phyloP scores from a whole-genome alignment of 176 grass and related monocot genomes.

The Pharus latifolius region DNA sequence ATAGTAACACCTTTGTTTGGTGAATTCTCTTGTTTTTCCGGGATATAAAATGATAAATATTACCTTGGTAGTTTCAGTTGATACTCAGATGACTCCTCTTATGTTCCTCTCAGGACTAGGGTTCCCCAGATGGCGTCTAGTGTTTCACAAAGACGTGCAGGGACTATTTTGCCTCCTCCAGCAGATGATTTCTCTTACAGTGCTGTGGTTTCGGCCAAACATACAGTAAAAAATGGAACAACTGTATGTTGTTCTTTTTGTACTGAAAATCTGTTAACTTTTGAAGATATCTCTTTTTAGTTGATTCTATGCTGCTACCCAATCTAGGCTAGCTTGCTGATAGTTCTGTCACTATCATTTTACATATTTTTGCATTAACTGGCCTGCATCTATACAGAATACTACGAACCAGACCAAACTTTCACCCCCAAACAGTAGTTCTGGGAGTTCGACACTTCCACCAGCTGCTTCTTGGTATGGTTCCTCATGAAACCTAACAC shows the following conservation, averaged over 20 bases:
- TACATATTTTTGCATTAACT: conserved; percentile 14
- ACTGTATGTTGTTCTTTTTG: conserved; percentile 37
- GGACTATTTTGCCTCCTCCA: conserved; percentile 73
- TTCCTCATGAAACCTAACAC: background rate
- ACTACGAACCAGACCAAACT: conserved; percentile 47
- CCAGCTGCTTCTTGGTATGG: conserved; percentile 72
- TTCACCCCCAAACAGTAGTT: conserved; percentile 61
- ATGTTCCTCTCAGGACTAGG: conserved; percentile 62
- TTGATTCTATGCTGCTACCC: background rate
- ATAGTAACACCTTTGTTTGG: background rate
- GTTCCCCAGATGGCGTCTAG: conserved; percentile 77
- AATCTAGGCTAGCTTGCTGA: background rate
- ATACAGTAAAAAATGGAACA: conserved; percentile 50
- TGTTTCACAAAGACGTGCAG: conserved; percentile 64
- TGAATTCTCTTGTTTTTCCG: background rate
- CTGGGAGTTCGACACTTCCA: conserved; percentile 68
- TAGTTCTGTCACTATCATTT: conserved; percentile 15
- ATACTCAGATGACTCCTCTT: background rate
- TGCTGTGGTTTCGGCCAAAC: conserved; percentile 40
- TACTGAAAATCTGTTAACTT: background rate
- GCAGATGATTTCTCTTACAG: conserved; percentile 69
- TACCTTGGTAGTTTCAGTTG: background rate
- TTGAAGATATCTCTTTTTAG: background rate
- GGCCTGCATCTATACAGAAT: conserved; percentile 33
- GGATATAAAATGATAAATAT: conserved; percentile 3